Conservation (phyloP, 2,329 filamentous ascomycete species). For the Colletotrichum paranaense region DNA sequence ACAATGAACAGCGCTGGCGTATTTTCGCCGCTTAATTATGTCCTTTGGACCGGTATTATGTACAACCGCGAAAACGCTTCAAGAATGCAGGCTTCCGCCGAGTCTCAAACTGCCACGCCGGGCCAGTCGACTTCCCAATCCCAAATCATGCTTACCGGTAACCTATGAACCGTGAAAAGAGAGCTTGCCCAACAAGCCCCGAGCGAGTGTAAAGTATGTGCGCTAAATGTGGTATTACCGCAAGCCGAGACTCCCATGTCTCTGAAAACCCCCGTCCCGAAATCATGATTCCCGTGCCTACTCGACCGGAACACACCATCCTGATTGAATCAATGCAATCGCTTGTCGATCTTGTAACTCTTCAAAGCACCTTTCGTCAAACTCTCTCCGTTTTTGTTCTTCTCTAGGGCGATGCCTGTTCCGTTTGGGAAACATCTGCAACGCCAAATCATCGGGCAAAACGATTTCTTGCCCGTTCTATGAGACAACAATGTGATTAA, state of each 20-base stretch:
- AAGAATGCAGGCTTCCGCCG: slow-evolving; percentile 1
- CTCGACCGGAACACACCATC: not conserved
- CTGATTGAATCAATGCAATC: not conserved
- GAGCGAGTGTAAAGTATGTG: slow-evolving; percentile 27
- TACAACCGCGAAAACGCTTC: slow-evolving; percentile 21
- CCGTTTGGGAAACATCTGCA: not conserved
- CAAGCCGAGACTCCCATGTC: slow-evolving; percentile 1
- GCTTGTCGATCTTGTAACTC: not conserved
- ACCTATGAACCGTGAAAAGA: slow-evolving; percentile 13
- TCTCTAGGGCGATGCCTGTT: not conserved
- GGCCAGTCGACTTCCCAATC: slow-evolving; percentile 1
- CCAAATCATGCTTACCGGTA: slow-evolving; percentile 17
- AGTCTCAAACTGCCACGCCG: slow-evolving; percentile 17
- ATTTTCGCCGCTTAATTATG: slow-evolving; percentile 11
- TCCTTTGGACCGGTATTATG: slow-evolving; percentile 27
- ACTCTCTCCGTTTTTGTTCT: not conserved
- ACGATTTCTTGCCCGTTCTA: slow-evolving; percentile 49
- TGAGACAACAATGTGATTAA: slow-evolving; percentile 81
- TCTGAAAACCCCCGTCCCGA: not conserved
- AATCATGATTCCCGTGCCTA: slow-evolving; percentile 6
- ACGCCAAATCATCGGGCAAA: not conserved
- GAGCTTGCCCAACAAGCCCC: not conserved
- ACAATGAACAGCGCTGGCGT: slow-evolving; percentile 1
- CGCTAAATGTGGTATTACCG: slow-evolving; percentile 31
- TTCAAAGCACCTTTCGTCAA: not conserved